phyloP scores from a whole-genome alignment of 768 basidiomycete species.

The Mycena leptocephala region DNA sequence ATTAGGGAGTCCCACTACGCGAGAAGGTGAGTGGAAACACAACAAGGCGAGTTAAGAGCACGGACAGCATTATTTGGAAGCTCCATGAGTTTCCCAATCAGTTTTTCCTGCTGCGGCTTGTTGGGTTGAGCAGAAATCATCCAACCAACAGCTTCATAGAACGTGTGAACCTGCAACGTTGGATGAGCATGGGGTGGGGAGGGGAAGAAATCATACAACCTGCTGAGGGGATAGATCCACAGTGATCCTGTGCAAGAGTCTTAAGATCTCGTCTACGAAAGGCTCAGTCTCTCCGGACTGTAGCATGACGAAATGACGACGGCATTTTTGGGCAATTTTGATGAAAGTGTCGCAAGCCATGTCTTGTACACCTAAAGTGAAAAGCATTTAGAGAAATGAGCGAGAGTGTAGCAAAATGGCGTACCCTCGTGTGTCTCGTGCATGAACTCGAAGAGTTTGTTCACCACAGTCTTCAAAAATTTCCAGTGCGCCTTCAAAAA shows the following conservation, averaged over 20 bases:
- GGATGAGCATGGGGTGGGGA: slow-evolving; percentile 14
- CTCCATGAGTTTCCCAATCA: slow-evolving; percentile 97
- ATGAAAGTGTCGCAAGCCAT: slow-evolving; percentile 99
- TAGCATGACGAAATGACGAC: slow-evolving; percentile 98
- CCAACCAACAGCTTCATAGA: slow-evolving; percentile 99
- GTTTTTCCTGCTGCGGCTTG: slow-evolving; percentile 95
- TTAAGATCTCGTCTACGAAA: slow-evolving; percentile 97
- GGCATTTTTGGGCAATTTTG: slow-evolving; percentile 99
- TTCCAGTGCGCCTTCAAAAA: slow-evolving; percentile 99
- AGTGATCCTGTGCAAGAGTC: slow-evolving; percentile 93
- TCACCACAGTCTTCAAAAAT: slow-evolving; percentile 99
- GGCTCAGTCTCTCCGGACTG: slow-evolving; percentile 98
- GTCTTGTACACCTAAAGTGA: slow-evolving; percentile 90
- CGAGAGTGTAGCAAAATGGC: slow-evolving; percentile 35
- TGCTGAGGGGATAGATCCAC: slow-evolving; percentile 95
- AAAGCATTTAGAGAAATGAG: slow-evolving; percentile 17
- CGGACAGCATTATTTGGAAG: slow-evolving; percentile 95
- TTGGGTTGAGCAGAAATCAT: slow-evolving; percentile 99
- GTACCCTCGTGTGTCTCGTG: slow-evolving; percentile 98
- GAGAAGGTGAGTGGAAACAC: slow-evolving; percentile 15
- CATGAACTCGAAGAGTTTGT: slow-evolving; percentile 99
- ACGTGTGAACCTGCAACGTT: slow-evolving; percentile 85
- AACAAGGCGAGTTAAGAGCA: slow-evolving; percentile 25
- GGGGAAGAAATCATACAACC: slow-evolving; percentile 45
- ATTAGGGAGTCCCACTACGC: slow-evolving; percentile 96